Percentiles rank a stretch among this genome's conserved stretches.
Evolutionary conservation across 805 yeast species (phyloP).

Genomic region (Pichia thaimueangensis): DNA sequence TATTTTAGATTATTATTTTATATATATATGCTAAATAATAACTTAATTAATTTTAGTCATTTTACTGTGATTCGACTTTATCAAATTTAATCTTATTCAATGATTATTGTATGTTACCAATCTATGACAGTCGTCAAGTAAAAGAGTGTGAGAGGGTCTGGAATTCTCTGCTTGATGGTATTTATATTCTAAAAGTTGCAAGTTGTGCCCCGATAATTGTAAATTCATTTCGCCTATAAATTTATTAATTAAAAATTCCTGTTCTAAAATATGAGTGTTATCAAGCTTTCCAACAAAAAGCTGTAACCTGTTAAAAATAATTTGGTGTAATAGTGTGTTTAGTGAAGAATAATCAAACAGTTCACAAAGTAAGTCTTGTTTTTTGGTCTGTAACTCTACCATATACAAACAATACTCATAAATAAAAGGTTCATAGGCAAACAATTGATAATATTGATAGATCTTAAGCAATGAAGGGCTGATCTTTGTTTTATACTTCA

Average conservation of each 20-base stretch:
- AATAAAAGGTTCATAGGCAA: constrained; percentile 2
- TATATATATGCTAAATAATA: neutral
- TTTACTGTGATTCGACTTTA: too few species aligned
- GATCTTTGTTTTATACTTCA: constrained; percentile 5
- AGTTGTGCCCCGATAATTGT: neutral
- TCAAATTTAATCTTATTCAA: too few species aligned
- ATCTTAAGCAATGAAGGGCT: neutral
- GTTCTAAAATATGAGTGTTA: neutral
- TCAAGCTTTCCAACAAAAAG: neutral
- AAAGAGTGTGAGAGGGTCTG: too few species aligned
- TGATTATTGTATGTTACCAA: too few species aligned
- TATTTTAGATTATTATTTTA: too few species aligned
- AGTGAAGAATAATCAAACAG: constrained; percentile 1
- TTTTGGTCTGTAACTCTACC: neutral
- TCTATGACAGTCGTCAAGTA: neutral
- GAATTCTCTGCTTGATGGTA: too few species aligned
- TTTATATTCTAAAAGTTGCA: neutral
- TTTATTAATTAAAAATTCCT: neutral
- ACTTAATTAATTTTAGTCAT: too few species aligned
- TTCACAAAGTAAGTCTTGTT: neutral
- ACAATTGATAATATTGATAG: constrained; percentile 6
- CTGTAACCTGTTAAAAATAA: neutral
- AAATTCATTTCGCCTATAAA: neutral
- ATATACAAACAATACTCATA: neutral
- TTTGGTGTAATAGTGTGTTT: neutral